Percentiles rank a stretch among this genome's conserved stretches.
These are phyloP conservation scores for Kwoniella shandongensis DNA, from an alignment of 768 basidiomycete genomes.

Conservation along the genomic window DNA sequence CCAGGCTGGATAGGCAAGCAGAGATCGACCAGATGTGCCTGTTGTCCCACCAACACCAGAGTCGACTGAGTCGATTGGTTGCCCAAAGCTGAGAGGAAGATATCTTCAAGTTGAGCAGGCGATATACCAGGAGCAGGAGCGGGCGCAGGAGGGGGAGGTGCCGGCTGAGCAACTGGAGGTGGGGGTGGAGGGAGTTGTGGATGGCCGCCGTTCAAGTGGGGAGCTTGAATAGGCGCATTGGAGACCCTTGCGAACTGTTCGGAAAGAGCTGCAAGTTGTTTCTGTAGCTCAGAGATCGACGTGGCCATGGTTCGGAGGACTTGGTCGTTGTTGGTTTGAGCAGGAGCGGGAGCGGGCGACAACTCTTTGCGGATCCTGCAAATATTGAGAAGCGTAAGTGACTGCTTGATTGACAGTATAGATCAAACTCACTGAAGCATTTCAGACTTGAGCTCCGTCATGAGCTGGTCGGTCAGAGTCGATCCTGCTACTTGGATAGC, in stretches of 20 bases:
- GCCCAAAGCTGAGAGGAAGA: constrained; percentile 36
- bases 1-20: constrained; percentile 30
- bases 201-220: neutral
- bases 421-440: constrained; percentile 41
- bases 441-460: constrained; percentile 39
- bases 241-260: constrained; percentile 32
- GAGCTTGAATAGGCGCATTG: constrained; percentile 6
- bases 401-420: neutral
- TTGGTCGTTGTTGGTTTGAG: constrained; percentile 11
- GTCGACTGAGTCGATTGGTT: constrained; percentile 21
- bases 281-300: constrained; percentile 33
- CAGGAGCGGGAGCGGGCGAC: constrained; percentile 9
- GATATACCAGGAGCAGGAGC: constrained; percentile 7
- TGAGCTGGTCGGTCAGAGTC: constrained; percentile 33
- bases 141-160: constrained; percentile 8
- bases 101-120: constrained; percentile 38
- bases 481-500: constrained; percentile 21
- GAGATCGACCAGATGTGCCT: constrained; percentile 25
- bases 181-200: constrained; percentile 4
- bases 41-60: constrained; percentile 29
- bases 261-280: constrained; percentile 31
- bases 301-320: constrained; percentile 25
- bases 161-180: constrained; percentile 7
- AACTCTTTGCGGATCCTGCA: constrained; percentile 43
- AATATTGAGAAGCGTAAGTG: constrained; percentile 1